phyloP scores from a whole-genome alignment of 345 rosid species.

The Microthlaspi erraticum region DNA sequence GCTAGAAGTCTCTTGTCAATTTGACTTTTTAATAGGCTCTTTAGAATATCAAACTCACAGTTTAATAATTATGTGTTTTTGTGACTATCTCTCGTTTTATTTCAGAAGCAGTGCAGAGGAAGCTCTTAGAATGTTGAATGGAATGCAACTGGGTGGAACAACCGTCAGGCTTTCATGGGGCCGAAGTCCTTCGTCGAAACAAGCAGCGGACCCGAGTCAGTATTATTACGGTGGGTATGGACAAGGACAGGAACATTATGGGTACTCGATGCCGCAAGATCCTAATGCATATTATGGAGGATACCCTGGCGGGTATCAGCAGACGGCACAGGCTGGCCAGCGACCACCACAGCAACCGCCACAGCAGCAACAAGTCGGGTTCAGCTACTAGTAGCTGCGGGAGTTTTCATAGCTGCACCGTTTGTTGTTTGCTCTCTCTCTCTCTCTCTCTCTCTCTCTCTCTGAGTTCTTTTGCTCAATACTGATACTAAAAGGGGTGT shows the following conservation, averaged over 20 bases:
- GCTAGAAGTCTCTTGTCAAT: not conserved
- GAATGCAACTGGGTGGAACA: constrained; percentile 77
- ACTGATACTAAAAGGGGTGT: constrained; percentile 27
- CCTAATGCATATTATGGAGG: constrained; percentile 87
- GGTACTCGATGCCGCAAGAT: constrained; percentile 76
- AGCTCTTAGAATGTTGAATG: constrained; percentile 69
- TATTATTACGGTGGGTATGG: constrained; percentile 69
- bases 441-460: not conserved
- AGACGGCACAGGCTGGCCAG: constrained; percentile 63
- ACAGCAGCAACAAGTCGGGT: constrained; percentile 71
- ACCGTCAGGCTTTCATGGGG: constrained; percentile 95
- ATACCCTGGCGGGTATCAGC: constrained; percentile 74
- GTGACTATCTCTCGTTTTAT: not conserved
- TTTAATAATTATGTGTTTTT: constrained; percentile 12
- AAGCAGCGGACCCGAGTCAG: constrained; percentile 66
- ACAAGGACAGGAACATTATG: constrained; percentile 80
- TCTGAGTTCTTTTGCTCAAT: constrained; percentile 9
- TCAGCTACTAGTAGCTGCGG: constrained; percentile 49
- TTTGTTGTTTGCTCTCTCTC: constrained; percentile 19
- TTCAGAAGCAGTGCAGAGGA: constrained; percentile 86
- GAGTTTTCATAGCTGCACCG: constrained; percentile 23
- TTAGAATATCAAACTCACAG: not conserved
- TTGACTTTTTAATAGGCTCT: not conserved
- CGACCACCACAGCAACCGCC: constrained; percentile 58
- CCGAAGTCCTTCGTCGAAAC: constrained; percentile 84